Conservation (phyloP, 768 basidiomycete species). For the Leccinum rimulosum region DNA sequence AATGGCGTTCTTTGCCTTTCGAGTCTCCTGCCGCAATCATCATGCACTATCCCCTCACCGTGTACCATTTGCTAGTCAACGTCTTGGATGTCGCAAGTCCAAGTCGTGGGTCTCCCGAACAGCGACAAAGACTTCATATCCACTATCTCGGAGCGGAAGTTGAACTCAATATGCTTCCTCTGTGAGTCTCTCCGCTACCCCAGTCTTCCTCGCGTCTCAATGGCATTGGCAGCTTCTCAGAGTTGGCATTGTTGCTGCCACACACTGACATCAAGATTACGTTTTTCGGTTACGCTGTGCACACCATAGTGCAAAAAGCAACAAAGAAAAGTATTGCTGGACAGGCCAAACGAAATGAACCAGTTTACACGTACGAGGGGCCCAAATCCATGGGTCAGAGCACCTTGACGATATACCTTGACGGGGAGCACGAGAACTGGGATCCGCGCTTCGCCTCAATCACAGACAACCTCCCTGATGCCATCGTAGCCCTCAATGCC, state of each 20-base stretch:
- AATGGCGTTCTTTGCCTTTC: conserved; percentile 44
- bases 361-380: conserved; percentile 36
- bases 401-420: conserved; percentile 37
- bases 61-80: conserved; percentile 38
- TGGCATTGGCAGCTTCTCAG: conserved; percentile 37
- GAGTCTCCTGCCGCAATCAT: conserved; percentile 42
- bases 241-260: conserved; percentile 44
- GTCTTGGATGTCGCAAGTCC: conserved; percentile 33
- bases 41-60: conserved; percentile 43
- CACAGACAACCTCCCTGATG: conserved; percentile 34
- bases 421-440: conserved; percentile 28
- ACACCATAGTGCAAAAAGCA: conserved; percentile 32
- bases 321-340: conserved; percentile 32
- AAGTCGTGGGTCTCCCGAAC: conserved; percentile 14
- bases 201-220: not conserved
- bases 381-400: conserved; percentile 39
- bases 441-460: conserved; percentile 23
- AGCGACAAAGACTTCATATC: conserved; percentile 30
- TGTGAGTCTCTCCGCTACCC: conserved; percentile 29
- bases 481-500: conserved; percentile 41
- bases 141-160: conserved; percentile 41
- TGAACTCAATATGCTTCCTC: conserved; percentile 39
- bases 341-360: conserved; percentile 25
- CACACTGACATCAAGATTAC: conserved; percentile 44
- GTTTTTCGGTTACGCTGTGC: conserved; percentile 37